These are phyloP conservation scores for Lactuca sativa DNA, from an alignment of 129 eudicot genomes.

Conservation along the genomic window DNA sequence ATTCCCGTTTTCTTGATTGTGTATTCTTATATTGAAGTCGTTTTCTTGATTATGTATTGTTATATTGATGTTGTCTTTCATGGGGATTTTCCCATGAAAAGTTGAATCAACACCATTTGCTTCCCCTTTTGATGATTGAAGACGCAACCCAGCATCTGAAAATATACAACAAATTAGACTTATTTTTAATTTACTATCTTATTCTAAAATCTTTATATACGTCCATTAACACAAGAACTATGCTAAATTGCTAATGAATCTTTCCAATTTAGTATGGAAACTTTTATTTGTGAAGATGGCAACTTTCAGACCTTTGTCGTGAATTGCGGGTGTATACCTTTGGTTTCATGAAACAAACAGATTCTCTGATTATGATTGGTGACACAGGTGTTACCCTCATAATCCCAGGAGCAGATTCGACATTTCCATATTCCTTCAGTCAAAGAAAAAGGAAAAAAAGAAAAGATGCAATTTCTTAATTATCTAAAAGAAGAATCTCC, in stretches of 20 bases:
- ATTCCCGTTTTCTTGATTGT: conserved; percentile 26
- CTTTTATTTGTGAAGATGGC: neutral
- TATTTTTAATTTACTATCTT: neutral
- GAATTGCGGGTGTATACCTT: conserved; percentile 51
- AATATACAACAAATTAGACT: neutral
- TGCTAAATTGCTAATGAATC: neutral
- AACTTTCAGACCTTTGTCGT: conserved; percentile 6
- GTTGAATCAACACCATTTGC: conserved; percentile 13
- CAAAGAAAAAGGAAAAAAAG: conserved; percentile 31
- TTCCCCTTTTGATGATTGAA: conserved; percentile 16
- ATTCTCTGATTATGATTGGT: conserved; percentile 35
- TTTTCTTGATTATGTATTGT: conserved; percentile 17
- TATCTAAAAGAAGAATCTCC: conserved; percentile 11
- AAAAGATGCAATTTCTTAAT: conserved; percentile 17
- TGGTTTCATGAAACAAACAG: conserved; percentile 30
- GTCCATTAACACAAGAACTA: neutral
- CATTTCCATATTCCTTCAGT: conserved; percentile 89
- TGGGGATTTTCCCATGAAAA: conserved; percentile 13
- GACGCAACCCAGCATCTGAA: conserved; percentile 37
- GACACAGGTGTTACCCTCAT: conserved; percentile 45
- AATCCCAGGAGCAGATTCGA: conserved; percentile 78
- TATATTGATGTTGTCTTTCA: conserved; percentile 13
- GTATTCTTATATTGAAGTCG: conserved; percentile 8
- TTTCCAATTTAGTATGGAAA: neutral
- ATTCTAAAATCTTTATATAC: neutral